phyloP scores from a whole-genome alignment of 768 basidiomycete genomes.

The Boletus vermiculosoides region DNA sequence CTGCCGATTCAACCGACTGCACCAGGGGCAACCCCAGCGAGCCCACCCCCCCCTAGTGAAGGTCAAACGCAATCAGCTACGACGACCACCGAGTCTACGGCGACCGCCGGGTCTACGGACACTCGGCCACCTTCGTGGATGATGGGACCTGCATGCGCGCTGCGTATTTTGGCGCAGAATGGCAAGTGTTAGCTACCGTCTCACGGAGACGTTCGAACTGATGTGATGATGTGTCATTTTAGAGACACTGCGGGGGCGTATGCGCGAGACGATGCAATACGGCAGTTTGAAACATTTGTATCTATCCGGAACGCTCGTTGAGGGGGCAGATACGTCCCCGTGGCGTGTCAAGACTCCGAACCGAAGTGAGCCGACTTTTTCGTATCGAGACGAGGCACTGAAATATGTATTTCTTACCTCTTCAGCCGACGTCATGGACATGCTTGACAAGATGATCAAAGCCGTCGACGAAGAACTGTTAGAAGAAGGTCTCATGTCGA shows the following conservation, averaged over 20 bases:
- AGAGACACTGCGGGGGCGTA: slow-evolving; percentile 11
- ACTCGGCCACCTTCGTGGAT: slow-evolving; percentile 14
- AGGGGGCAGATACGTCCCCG: slow-evolving; percentile 12
- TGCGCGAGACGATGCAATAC: slow-evolving; percentile 7
- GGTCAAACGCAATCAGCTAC: neutral
- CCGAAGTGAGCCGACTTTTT: slow-evolving; percentile 3
- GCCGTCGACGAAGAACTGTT: slow-evolving; percentile 17
- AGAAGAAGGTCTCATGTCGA: slow-evolving; percentile 17
- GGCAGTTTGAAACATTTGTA: slow-evolving; percentile 17
- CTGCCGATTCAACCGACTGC: neutral
- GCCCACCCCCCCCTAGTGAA: neutral
- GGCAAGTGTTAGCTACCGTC: neutral
- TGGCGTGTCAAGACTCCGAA: slow-evolving; percentile 21
- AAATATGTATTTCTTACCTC: neutral
- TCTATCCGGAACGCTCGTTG: slow-evolving; percentile 16
- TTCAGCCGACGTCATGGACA: slow-evolving; percentile 14
- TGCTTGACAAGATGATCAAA: slow-evolving; percentile 22
- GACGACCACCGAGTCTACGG: neutral
- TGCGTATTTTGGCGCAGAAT: slow-evolving; percentile 19
- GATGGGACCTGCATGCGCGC: slow-evolving; percentile 26
- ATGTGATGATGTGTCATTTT: neutral
- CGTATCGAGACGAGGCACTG: neutral
- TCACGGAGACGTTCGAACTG: neutral
- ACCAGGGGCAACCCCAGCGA: neutral
- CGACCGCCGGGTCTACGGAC: neutral